Base-by-base conservation (phyloP, 2,329 filamentous ascomycete genomes). In the Xylaria sp. region DNA sequence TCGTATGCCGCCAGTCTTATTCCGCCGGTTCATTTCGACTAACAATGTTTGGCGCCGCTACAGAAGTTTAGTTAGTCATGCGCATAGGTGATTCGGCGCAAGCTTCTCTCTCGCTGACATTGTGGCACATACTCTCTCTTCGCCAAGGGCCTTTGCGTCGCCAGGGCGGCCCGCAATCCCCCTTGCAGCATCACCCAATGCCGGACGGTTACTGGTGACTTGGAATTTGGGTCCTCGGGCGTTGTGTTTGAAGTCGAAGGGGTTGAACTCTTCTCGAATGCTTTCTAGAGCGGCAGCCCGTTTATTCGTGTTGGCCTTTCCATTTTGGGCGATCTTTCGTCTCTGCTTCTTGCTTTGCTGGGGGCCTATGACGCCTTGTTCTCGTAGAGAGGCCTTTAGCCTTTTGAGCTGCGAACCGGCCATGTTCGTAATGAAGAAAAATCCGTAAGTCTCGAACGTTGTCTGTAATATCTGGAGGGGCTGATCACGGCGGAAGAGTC, bases 221-320 rank as follows among this genome's bases (percentile, higher is more conserved):
- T 95, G 90, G 72, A 97, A 97, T 76, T 98, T 98, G 65, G 90
- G 90, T 0, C 90, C 92, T 68, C 91, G 87, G 1, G 90, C 85
- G 48, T 91, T 89, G 67, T 92, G 89, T 81, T 97, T 97, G 79
- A 97, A 88, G 78, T 99, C 96, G 81, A 99, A 99, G 0, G 96
- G 96, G 79, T 99, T 99, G 87, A 98, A 98, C 74, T 94, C 92
- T 77, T 98, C 94, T 77, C 96, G 92, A 78, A 99, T 98, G 65
- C 88, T 89, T 74, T 92, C 90, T 70, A 99, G 85, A 17, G 94
- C 93, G 64, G 89, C 90, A 76, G 91, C 88, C 68, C 93, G 90
- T 80, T 93, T 92, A 76, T 95, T 90, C 74, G 82, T 83, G 70
- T 87, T 88, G 70, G 85, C 86, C 65, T 88, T 89, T 60, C 86